Evolutionary conservation across 2,329 filamentous ascomycete species (phyloP).

Genomic region (Tympanopsis confertula): DNA sequence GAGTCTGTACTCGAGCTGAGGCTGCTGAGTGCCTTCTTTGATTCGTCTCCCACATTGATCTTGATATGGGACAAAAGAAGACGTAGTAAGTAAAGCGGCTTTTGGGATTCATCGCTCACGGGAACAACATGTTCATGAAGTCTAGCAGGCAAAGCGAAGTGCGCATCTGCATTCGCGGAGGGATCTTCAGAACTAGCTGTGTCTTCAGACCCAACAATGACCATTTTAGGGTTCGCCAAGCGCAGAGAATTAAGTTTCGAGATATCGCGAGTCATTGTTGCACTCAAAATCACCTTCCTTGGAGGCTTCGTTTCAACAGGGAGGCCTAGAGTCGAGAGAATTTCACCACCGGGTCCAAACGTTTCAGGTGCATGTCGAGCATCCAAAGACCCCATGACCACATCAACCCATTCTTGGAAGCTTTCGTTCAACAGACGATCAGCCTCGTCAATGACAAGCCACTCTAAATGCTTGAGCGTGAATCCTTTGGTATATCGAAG

Average conservation of each 20-base stretch:
- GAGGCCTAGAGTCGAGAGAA: slow-evolving; percentile 54
- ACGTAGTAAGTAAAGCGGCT: neutral
- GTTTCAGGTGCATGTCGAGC: slow-evolving; percentile 31
- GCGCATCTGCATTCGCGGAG: neutral
- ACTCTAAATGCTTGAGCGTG: slow-evolving; percentile 64
- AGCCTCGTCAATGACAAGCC: slow-evolving; percentile 88
- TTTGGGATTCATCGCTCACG: neutral
- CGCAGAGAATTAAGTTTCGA: slow-evolving; percentile 38
- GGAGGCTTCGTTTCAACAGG: slow-evolving; percentile 85
- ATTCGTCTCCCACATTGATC: too few relatives aligned
- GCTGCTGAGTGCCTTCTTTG: neutral
- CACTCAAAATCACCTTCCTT: slow-evolving; percentile 71
- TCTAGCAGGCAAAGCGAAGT: neutral
- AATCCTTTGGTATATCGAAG: slow-evolving; percentile 76
- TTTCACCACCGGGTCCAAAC: slow-evolving; percentile 39
- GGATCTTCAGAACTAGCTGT: neutral
- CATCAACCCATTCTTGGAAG: slow-evolving; percentile 79
- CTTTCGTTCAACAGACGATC: slow-evolving; percentile 84
- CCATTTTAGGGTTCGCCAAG: neutral
- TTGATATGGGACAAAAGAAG: neutral
- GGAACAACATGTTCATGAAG: neutral
- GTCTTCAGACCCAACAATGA: neutral
- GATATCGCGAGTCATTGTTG: slow-evolving; percentile 61
- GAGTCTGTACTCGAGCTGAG: neutral
- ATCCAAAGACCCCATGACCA: slow-evolving; percentile 53